Evolutionary conservation across 2,329 filamentous ascomycete species (phyloP), one percentile per base, ranked within the genome.

Genomic region (Ceratocystiopsis minuta): DNA sequence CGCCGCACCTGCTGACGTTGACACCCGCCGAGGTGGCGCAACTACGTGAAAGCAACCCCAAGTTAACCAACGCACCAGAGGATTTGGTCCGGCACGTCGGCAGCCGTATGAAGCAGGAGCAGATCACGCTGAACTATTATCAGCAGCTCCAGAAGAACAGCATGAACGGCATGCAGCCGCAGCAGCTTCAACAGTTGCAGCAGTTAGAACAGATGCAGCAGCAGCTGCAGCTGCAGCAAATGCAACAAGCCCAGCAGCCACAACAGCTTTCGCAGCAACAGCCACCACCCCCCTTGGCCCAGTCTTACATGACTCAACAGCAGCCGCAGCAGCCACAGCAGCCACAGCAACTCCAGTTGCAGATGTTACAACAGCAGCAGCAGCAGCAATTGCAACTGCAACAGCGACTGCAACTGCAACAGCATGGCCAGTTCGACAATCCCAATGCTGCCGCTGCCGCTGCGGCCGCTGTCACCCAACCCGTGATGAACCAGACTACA

Each of bases 141-240:
- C 43, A 41, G 20, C 44, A 43, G 36, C 16, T 41, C 12, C 39
- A 32, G 18, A 46, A 46, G 16, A 44, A 44, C 12, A 41, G 39
- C 14, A 41, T 43, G 17, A 40, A 36, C 14, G 28, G 17, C 11
- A 24, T 45, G 34, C 45, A 46, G 20, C 47, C 45, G 16, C 50
- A 48, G 14, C 48, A 40, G 14, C 14, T 12, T 14, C 35, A 37
- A 12, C 54, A 52, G 38, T 51, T 52, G n/a, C 52, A 50, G 6
- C 59, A 60, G 40, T 51, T 51, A 20, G 52, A 56, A 36, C 50
- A 37, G n/a, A 16, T 16, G 6, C 38, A 40, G 18, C 54, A 53
- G 39, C 52, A 53, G 15, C 51, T 49, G 6, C 59, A 60, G 40
- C 51, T 51, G 28, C 52, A 56, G 37, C 50, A 37, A 11, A 16